Evolutionary conservation across 176 grass and related monocot species (phyloP), one percentile per base, ranked within the genome.

Genomic region (Cenchrus fungigraminus): DNA sequence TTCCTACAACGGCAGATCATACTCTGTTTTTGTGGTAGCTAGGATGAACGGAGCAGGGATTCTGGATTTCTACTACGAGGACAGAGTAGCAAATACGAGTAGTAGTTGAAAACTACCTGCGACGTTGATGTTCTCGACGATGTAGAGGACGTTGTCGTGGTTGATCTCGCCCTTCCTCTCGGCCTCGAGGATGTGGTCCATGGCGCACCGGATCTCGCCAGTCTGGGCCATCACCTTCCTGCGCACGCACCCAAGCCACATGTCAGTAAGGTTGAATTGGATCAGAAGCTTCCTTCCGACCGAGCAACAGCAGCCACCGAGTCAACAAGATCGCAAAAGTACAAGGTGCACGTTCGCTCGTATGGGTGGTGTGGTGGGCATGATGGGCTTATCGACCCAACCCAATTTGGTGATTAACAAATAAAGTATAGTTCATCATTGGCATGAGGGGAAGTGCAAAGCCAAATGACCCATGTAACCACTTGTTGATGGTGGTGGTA

Each of bases 51-150:
- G 3, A 57, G 9, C 4, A 29, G 3, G 4, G 31, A 12, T 40
- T 58, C 15, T 42, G 31, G 8, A 63, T 53, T 52, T 7, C 9
- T 9, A 59, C 6, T n/a, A 59, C 20, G 3, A 67, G 6, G 40
- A 19, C 8, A 13, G 7, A 32, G 17, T 1, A 4, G 12, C 3
- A 64, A 74, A 12, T 12, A 9, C 1, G 9, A 6, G 8, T 25
- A 12, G 52, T 53, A 53, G 13, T 53, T 32, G 37, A 40, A 40
- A 40, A 43, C n/a, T 88, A 94, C 95, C 95, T 74, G 95, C 95
- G 2, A 97, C 95, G 53, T 97, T 97, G 80, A 97, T 97, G 90
- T 97, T 97, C 86, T 97, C 95, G 17, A 97, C 92, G 84, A 97
- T 97, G 90, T 97, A 97, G 47, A 97, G 95, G 58, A 94, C 95